These are phyloP conservation scores for Kodamaea kaohsiungensis DNA, from an alignment of 805 yeast species.

Conservation along the genomic window DNA sequence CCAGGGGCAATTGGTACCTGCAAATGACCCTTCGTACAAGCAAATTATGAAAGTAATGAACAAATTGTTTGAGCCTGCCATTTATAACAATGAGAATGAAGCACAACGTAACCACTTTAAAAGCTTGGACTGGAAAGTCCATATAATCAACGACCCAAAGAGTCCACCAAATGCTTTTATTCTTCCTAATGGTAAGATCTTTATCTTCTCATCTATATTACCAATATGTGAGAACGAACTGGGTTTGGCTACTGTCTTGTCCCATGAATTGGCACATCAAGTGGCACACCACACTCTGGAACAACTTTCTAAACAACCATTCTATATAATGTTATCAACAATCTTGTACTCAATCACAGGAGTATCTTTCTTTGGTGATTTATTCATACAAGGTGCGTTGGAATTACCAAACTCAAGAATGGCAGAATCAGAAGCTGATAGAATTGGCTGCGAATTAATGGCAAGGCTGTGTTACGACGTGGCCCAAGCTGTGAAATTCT, in stretches of 20 bases:
- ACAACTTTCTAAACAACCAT: conserved; percentile 73
- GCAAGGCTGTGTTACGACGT: conserved; percentile 87
- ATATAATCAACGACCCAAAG: conserved; percentile 63
- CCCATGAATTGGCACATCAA: conserved; percentile 95
- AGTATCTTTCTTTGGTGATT: conserved; percentile 48
- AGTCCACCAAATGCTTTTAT: conserved; percentile 96
- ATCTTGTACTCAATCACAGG: conserved; percentile 64
- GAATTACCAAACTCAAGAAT: conserved; percentile 85
- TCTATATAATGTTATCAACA: conserved; percentile 57
- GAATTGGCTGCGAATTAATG: conserved; percentile 91
- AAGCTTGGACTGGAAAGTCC: conserved; percentile 70
- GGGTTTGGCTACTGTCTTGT: conserved; percentile 91
- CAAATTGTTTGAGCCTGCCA: conserved; percentile 61
- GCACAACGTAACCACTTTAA: conserved; percentile 37
- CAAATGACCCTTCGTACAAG: conserved; percentile 55
- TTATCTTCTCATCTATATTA: conserved; percentile 77
- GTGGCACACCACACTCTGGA: conserved; percentile 91
- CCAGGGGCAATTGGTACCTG: conserved; percentile 56
- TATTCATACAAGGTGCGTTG: conserved; percentile 56
- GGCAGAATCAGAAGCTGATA: conserved; percentile 96
- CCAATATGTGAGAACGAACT: conserved; percentile 80
- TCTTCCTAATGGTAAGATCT: conserved; percentile 93
- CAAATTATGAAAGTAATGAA: conserved; percentile 64
- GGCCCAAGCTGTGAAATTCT: conserved; percentile 66
- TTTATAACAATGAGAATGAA: conserved; percentile 33